phyloP scores from a whole-genome alignment of 2,329 filamentous ascomycete genomes.

The Pestalotiopsis sp. region DNA sequence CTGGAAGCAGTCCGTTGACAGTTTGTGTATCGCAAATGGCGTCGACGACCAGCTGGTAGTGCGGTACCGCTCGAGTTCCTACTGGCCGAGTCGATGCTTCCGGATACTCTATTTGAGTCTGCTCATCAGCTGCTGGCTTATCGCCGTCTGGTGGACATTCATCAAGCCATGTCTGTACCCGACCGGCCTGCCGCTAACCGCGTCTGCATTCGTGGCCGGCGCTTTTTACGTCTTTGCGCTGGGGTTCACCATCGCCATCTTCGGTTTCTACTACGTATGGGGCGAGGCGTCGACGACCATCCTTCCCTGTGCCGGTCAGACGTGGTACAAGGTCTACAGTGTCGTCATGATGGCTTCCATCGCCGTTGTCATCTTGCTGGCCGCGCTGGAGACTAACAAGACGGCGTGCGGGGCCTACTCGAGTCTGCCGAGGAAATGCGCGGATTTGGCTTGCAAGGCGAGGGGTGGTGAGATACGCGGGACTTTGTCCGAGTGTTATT shows the following conservation, averaged over 20 bases:
- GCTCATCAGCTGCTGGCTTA: constrained; percentile 1
- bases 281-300: constrained; percentile 20
- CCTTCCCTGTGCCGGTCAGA: constrained; percentile 26
- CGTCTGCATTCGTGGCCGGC: constrained; percentile 14
- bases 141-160: neutral
- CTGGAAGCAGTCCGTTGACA: neutral
- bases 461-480: neutral
- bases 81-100: constrained; percentile 17
- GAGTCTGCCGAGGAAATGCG: constrained; percentile 1
- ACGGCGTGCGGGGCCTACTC: constrained; percentile 24
- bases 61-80: constrained; percentile 12
- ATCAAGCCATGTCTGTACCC: neutral
- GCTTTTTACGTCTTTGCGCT: constrained; percentile 22
- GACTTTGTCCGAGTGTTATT: neutral
- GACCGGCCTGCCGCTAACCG: neutral
- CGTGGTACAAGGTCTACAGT: constrained; percentile 29
- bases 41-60: neutral
- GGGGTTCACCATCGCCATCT: constrained; percentile 14
- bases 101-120: constrained; percentile 16
- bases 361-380: constrained; percentile 16
- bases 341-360: constrained; percentile 15
- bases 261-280: constrained; percentile 20
- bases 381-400: constrained; percentile 23
- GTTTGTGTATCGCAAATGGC: neutral
- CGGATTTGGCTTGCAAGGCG: neutral